Evolutionary conservation across 352 stramenopile genomes (phyloP).

Genomic region (Plasmopara halstedii): DNA sequence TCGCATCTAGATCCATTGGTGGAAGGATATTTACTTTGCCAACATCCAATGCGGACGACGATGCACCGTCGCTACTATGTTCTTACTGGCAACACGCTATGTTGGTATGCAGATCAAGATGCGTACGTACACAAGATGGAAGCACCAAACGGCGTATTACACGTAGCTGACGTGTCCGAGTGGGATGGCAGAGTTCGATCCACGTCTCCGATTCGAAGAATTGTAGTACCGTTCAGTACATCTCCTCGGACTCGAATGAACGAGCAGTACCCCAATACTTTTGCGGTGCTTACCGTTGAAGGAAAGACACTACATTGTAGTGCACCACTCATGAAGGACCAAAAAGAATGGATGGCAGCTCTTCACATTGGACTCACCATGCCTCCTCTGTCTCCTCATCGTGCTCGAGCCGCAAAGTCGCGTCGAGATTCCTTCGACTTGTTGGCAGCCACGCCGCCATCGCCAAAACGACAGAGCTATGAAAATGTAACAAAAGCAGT

Average conservation of each 20-base stretch:
- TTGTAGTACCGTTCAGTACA: slow-evolving; percentile 16
- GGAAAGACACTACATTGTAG: slow-evolving; percentile 59
- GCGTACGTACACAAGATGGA: slow-evolving; percentile 40
- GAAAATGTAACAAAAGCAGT: slow-evolving; percentile 6
- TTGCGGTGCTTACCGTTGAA: slow-evolving; percentile 56
- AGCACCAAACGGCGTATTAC: slow-evolving; percentile 48
- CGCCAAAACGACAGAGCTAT: slow-evolving; percentile 11
- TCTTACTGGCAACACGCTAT: slow-evolving; percentile 66
- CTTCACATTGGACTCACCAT: slow-evolving; percentile 71
- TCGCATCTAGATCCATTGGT: slow-evolving; percentile 63
- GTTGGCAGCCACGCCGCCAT: slow-evolving; percentile 14
- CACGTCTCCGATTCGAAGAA: slow-evolving; percentile 15
- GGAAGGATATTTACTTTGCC: slow-evolving; percentile 64
- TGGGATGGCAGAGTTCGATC: slow-evolving; percentile 53
- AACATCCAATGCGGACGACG: slow-evolving; percentile 45
- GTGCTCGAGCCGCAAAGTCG: slow-evolving; percentile 48
- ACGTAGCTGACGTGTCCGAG: slow-evolving; percentile 50
- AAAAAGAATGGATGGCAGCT: slow-evolving; percentile 58
- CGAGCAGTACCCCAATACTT: slow-evolving; percentile 45
- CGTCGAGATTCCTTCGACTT: slow-evolving; percentile 71
- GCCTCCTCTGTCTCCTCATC: slow-evolving; percentile 66
- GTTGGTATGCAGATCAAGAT: slow-evolving; percentile 73
- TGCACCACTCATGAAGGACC: slow-evolving; percentile 52
- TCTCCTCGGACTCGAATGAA: slow-evolving; percentile 19
- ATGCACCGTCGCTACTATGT: slow-evolving; percentile 80